Base-by-base conservation (phyloP, 805 yeast genomes). In the Yamadazyma insecticola region DNA sequence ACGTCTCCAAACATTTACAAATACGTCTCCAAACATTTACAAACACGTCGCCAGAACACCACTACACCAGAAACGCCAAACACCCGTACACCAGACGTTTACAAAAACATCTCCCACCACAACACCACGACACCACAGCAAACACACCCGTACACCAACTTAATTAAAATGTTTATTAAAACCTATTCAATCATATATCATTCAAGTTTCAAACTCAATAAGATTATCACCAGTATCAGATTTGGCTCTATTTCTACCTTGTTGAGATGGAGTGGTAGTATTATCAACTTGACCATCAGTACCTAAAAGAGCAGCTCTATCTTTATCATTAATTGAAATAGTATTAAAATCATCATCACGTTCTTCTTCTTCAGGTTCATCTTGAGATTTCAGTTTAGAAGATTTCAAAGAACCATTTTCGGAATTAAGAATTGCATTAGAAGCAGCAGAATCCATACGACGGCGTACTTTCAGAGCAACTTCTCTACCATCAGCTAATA, bases 401-500 rank as follows among this genome's bases (percentile, higher is more conserved):
- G 64, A 50, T 30, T 48, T 54, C 12, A 47, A 40, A n/a, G 64
- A 67, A 23, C 48, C 32, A 22, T 33, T 40, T 11, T 48, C 50
- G 24, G 22, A 39, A 30, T 19, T 19, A 2, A 10, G 15, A 13
- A 43, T 32, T 39, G 61, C 46, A 49, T 57, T 41, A 12, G 57
- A 49, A 3, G 82, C 74, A 7, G 74, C 78, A 11, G 81, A 76
- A 52, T 88, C 96, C 72, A 87, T 88, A 41, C 95, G 78, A 43
- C 82, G 79, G 43, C 90, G 78, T 3, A 92, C 94, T 50, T 87
- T 89, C 32, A 74, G 78, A 1, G 97, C 97, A 10, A 90, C 95
- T 35, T 90, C 76, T 51, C 86, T 71, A 4, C 97, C 97, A 59
- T 92, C 97, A 1, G 94, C 92, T 38, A 90, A 70, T 36, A 92